Evolutionary conservation across 768 basidiomycete species (phyloP).

Genomic region (Russula olivacea): DNA sequence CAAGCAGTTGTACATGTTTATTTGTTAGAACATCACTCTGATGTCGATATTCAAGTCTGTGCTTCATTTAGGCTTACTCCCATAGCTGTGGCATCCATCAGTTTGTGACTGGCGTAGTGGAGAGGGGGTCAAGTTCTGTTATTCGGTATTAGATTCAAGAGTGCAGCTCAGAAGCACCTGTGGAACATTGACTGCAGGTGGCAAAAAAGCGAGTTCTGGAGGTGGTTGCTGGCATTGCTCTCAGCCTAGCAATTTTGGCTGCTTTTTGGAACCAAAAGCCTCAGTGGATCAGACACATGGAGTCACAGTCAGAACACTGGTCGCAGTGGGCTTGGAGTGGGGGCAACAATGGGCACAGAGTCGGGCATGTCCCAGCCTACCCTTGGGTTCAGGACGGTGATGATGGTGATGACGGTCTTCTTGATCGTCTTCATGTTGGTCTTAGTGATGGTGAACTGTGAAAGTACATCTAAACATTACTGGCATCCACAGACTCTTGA

Average conservation of each 20-base stretch:
- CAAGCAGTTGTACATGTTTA: neutral
- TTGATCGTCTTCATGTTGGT: too few relatives aligned
- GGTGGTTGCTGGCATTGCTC: neutral
- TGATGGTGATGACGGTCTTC: neutral
- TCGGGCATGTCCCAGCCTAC: neutral
- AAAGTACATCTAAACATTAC: too few relatives aligned
- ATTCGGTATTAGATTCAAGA: neutral
- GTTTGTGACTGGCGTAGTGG: constrained; percentile 3
- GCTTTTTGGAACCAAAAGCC: neutral
- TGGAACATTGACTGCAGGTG: neutral
- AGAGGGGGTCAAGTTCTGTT: neutral
- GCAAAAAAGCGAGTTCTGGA: neutral
- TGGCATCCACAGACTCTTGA: too few relatives aligned
- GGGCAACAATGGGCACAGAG: neutral
- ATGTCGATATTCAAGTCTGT: neutral
- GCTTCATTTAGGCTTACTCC: neutral
- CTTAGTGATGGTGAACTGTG: too few relatives aligned
- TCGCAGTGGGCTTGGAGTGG: neutral
- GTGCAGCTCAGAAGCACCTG: neutral
- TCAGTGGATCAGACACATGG: too few relatives aligned
- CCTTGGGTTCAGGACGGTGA: neutral
- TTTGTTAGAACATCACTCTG: neutral
- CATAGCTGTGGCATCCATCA: neutral
- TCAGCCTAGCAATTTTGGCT: neutral
- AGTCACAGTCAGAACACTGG: neutral